Evolutionary conservation across 192 early-diverging fungal species (phyloP).

Genomic region (Coemansia sp.): DNA sequence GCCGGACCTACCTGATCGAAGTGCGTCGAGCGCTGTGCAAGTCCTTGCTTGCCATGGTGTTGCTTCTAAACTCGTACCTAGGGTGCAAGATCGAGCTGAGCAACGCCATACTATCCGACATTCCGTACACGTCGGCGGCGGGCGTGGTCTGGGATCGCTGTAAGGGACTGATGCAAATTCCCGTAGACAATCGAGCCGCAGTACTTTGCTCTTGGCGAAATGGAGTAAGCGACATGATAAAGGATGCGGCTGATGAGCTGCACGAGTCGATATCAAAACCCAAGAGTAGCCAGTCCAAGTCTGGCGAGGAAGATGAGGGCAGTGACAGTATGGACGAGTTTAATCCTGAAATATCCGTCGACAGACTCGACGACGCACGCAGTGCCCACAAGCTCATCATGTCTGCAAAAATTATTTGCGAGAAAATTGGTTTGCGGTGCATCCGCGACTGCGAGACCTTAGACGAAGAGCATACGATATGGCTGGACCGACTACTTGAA

Average conservation of each 20-base stretch:
- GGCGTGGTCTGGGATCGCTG: conserved; percentile 51
- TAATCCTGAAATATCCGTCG: conserved; percentile 30
- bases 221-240: conserved; percentile 20
- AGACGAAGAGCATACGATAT: conserved; percentile 32
- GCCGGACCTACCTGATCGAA: conserved; percentile 26
- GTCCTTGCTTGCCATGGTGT: conserved; percentile 22
- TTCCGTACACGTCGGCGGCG: conserved; percentile 26
- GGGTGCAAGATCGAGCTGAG: conserved; percentile 26
- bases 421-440: conserved; percentile 41
- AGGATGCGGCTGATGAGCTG: conserved; percentile 39
- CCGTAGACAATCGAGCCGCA: conserved; percentile 31
- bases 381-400: conserved; percentile 24
- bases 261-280: conserved; percentile 13
- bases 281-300: not conserved
- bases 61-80: conserved; percentile 41
- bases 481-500: conserved; percentile 47
- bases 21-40: conserved; percentile 28
- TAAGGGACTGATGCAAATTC: conserved; percentile 36
- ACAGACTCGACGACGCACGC: conserved; percentile 22
- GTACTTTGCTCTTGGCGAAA: conserved; percentile 18
- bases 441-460: conserved; percentile 38
- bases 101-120: conserved; percentile 14
- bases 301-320: conserved; percentile 2
- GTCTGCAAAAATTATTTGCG: conserved; percentile 27
- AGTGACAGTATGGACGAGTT: conserved; percentile 45